Base-by-base conservation (phyloP, 345 rosid genomes). In the Clausena lansium region DNA sequence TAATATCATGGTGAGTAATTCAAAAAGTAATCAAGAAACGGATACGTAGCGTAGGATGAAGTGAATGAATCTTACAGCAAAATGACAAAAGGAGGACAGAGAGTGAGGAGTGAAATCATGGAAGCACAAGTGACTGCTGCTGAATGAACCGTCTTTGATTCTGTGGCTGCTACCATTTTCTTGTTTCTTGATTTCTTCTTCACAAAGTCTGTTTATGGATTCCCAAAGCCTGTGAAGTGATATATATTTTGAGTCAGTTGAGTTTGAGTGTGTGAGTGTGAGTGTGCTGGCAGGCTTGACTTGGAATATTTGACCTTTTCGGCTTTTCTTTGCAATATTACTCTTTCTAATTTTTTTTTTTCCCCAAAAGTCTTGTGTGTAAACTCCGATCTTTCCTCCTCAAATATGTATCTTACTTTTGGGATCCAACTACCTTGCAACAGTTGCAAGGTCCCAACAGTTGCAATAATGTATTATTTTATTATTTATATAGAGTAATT, bases 41-140 rank as follows among this genome's bases (percentile, higher is more conserved):
- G 57, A 52, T 5, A 17, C 22, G 17, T 61, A 61, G 11, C 50
- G 50, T 14, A 45, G 50, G 50, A 61, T 9, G 14, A 61, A 61
- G 65, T 10, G 33, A 7, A 78, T 6, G 24, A 25, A 25, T n/a
- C 91, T 88, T 85, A 97, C 99, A 97, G 92, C 66, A 97, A 79
- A 82, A 94, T 89, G 60, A 97, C 99, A 77, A 91, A 89, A 24
- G 98, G 99, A 73, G 99, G 99, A 74, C 99, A 94, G 64, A 94
- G 81, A 41, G 89, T 68, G 70, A 97, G 90, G 62, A 97, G 94
- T 1, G 95, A 91, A 28, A 96, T 69, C 98, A 93, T 88, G 10
- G 99, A 97, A 66, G 78, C 84, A 82, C 93, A 97, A 19, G 98
- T 97, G 1, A 97, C 75, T 66, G 84, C 62, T 10, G 98, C 85